Evolutionary conservation across 371 early-diverging fungal species (phyloP).

Genomic region (Dichotomocladium elegans): DNA sequence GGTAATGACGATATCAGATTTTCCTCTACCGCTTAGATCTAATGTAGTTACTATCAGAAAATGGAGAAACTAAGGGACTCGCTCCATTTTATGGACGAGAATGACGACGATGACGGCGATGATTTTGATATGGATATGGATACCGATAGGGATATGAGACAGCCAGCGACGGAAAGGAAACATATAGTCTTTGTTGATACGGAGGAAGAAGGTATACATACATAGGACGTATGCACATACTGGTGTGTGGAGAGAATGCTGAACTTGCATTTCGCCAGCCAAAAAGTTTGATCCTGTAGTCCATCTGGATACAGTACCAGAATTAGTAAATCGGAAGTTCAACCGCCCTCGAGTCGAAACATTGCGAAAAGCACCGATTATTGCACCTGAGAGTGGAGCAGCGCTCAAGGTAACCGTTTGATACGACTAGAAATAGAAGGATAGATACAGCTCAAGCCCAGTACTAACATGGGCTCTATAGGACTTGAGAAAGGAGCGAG

Average conservation of each 20-base stretch:
- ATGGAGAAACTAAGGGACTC: constrained; percentile 67
- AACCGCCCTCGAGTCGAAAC: constrained; percentile 68
- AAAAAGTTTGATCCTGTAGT: constrained; percentile 62
- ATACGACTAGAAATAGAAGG: no score
- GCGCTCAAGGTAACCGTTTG: constrained; percentile 14
- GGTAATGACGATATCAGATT: no score
- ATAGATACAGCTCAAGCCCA: not conserved
- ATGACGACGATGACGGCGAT: constrained; percentile 34
- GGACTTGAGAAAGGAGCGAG: constrained; percentile 27
- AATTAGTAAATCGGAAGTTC: constrained; percentile 76
- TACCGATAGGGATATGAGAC: no score
- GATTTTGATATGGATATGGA: constrained; percentile 34
- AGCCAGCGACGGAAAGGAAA: constrained; percentile 42
- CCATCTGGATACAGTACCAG: constrained; percentile 82
- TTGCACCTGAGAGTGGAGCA: constrained; percentile 19
- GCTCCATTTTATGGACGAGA: constrained; percentile 61
- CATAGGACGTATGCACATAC: not conserved
- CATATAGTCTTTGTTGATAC: constrained; percentile 91
- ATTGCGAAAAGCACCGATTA: constrained; percentile 48
- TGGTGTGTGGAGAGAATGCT: not conserved
- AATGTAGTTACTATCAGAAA: no score
- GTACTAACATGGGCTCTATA: not conserved
- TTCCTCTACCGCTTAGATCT: no score
- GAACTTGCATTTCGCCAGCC: constrained; percentile 24
- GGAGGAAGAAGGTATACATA: constrained; percentile 57